Conservation (phyloP, 192 early-diverging fungal species). For the Coemansia pectinata region DNA sequence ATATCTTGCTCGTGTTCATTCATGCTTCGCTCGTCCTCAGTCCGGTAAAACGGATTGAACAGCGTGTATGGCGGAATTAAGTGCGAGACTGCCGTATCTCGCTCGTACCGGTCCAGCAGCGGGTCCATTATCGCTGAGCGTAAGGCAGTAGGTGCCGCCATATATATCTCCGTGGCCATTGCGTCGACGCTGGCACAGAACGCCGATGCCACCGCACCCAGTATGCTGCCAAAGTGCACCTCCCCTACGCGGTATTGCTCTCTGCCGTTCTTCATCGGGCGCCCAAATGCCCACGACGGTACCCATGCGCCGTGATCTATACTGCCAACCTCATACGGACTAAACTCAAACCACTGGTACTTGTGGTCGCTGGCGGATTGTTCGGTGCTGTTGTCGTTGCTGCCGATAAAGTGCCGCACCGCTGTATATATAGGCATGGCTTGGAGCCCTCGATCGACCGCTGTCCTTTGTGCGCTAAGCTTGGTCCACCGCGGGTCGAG, state of each 20-base stretch:
- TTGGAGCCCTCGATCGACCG: slow-evolving; percentile 59
- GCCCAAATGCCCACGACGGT: slow-evolving; percentile 77
- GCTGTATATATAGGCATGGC: slow-evolving; percentile 81
- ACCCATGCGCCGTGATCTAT: slow-evolving; percentile 76
- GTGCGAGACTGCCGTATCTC: slow-evolving; percentile 58
- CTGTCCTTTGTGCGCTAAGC: slow-evolving; percentile 37
- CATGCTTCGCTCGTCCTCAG: slow-evolving; percentile 3
- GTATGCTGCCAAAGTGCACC: slow-evolving; percentile 62
- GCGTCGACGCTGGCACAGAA: slow-evolving; percentile 53
- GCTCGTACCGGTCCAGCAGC: slow-evolving; percentile 53
- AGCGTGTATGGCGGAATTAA: slow-evolving; percentile 68
- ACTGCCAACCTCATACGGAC: slow-evolving; percentile 77
- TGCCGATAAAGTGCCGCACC: slow-evolving; percentile 64
- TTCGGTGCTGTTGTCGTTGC: slow-evolving; percentile 40
- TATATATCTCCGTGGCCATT: slow-evolving; percentile 49
- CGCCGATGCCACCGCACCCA: slow-evolving; percentile 60
- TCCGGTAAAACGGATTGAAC: slow-evolving; percentile 67
- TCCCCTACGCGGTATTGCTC: slow-evolving; percentile 66
- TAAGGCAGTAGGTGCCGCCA: slow-evolving; percentile 26
- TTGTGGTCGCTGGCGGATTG: slow-evolving; percentile 17
- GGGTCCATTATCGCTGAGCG: slow-evolving; percentile 37
- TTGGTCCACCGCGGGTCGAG: slow-evolving; percentile 41
- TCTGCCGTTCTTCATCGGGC: slow-evolving; percentile 66
- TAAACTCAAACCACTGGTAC: slow-evolving; percentile 83
- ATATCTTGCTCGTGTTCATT: neutral